Evolutionary conservation across 257 asterid species (phyloP), one percentile per base, ranked within the genome.

Genomic region (Lycium ferocissimum): DNA sequence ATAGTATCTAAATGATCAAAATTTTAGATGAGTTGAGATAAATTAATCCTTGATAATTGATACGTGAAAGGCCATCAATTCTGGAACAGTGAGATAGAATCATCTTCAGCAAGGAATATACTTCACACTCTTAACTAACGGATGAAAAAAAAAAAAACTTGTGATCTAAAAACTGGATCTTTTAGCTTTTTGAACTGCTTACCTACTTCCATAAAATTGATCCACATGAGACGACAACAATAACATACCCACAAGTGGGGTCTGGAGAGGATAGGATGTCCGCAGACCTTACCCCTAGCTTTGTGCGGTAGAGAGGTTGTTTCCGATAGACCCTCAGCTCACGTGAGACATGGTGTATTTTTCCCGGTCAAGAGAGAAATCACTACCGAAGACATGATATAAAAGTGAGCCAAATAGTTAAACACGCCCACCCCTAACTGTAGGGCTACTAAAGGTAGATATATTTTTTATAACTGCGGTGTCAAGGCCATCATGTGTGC

Each of bases 41-140:
- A 53, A 78, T 6, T 33, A 47, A 53, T 53, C 65, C 22, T 53
- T 9, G 47, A 53, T 26, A 26, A 20, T 53, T 9, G 47, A 53
- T 26, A 26, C 14, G 47, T 0, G 14, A 14, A 51, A 76, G 22
- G 45, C 45, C 7, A 7, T 49, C 43, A 49, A 51, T 49, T 51
- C 51, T 10, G 12, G 63, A 51, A 51, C 61, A 45, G 20, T 47
- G 61, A 47, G n/a, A 20, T 47, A 47, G 38, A n/a, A 51, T 11
- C 61, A 76, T 76, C 63, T 51, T 76, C 26, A 51, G 65, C 82
- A 76, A 49, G 43, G 81, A 20, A 49, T 49, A 3, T 75, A 49
- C 43, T 75, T 47, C 2, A 6, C 49, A 40, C 81, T 75, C 62
- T 75, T 49, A 47, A 49, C 49, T 49, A 22, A 59, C 2, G 4